Percentiles rank a stretch among this genome's conserved stretches.
These are phyloP conservation scores for Curvularia eragrostidis DNA, from an alignment of 2,329 filamentous ascomycete genomes.

Conservation along the genomic window DNA sequence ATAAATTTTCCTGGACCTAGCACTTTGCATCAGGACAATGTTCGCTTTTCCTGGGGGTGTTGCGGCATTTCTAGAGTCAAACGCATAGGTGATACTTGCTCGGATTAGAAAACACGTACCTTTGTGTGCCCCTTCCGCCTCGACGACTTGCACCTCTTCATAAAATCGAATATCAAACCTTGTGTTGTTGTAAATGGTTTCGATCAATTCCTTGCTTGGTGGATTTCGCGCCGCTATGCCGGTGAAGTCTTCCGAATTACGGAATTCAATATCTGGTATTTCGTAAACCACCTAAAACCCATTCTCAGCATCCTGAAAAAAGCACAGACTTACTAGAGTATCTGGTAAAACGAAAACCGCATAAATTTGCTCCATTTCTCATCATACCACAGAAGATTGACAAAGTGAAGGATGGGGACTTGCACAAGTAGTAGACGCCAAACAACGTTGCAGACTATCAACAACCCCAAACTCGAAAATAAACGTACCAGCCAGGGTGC, in stretches of 20 bases:
- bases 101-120: not conserved
- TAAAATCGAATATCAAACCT: constrained; percentile 41
- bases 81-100: not conserved
- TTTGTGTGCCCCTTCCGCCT: not conserved
- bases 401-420: not conserved
- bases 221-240: constrained; percentile 31
- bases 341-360: not conserved
- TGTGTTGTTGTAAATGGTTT: constrained; percentile 33
- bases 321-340: not conserved
- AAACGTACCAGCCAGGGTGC: constrained; percentile 30
- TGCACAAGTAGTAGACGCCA: not conserved
- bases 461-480: not conserved
- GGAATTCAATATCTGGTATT: constrained; percentile 33
- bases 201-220: constrained; percentile 28
- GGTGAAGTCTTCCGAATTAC: constrained; percentile 30
- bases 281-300: constrained; percentile 31
- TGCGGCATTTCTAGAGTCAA: not conserved
- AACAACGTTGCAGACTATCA: not conserved
- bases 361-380: not conserved
- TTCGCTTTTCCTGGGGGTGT: not conserved
- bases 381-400: not conserved
- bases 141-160: constrained; percentile 14
- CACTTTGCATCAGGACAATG: not conserved
- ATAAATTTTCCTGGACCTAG: constrained; percentile 20
- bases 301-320: not conserved